phyloP scores from a whole-genome alignment of 129 eudicot species.

The Smallanthus sonchifolius region DNA sequence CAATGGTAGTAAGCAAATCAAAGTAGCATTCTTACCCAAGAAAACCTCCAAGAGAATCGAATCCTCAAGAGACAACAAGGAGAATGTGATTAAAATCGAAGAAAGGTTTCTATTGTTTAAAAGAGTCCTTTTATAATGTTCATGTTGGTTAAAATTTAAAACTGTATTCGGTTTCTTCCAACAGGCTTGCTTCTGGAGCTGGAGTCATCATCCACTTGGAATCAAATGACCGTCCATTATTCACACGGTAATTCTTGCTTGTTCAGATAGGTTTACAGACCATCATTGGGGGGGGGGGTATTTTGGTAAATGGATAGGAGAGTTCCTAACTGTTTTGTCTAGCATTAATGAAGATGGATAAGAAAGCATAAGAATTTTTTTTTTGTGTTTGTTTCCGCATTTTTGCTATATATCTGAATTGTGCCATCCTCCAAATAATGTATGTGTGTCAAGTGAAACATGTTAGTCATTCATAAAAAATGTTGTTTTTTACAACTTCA shows the following conservation, averaged over 20 bases:
- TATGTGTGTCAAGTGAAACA: too few relatives aligned
- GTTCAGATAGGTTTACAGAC: background rate
- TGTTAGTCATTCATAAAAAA: too few relatives aligned
- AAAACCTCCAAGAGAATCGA: constrained; percentile 39
- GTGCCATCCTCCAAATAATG: too few relatives aligned
- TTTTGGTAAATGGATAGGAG: background rate
- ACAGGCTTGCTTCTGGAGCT: constrained; percentile 92
- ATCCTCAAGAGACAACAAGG: constrained; percentile 43
- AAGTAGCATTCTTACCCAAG: constrained; percentile 42
- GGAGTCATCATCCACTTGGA: constrained; percentile 64
- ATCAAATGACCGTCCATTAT: constrained; percentile 1
- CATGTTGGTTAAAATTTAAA: constrained; percentile 28
- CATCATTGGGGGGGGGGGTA: background rate
- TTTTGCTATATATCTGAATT: too few relatives aligned
- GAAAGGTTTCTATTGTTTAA: constrained; percentile 36
- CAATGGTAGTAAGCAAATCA: constrained; percentile 56
- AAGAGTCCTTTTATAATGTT: constrained; percentile 7
- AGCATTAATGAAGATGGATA: too few relatives aligned
- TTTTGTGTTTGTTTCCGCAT: too few relatives aligned
- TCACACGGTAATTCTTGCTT: background rate
- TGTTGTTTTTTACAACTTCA: too few relatives aligned
- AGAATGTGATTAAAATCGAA: constrained; percentile 61
- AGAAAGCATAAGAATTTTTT: too few relatives aligned
- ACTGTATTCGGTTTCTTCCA: constrained; percentile 5
- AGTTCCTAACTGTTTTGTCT: too few relatives aligned